Conservation (phyloP, 257 asterid species). For the Capsicum pubescens region DNA sequence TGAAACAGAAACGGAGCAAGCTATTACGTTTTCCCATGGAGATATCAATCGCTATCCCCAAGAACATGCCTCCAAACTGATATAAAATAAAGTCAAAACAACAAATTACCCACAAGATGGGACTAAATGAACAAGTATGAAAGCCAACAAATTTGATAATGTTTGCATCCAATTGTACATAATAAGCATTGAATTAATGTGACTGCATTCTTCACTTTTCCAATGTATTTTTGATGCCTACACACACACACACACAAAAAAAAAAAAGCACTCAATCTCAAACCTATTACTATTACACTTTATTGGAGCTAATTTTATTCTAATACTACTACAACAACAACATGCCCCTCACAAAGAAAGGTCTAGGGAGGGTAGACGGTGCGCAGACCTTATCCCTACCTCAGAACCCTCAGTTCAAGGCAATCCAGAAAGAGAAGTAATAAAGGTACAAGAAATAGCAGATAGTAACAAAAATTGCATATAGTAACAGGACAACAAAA, state of each 20-base stretch:
- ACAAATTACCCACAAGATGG: neutral
- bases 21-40: constrained; percentile 83
- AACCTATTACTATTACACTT: neutral
- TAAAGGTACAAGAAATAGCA: too few species aligned
- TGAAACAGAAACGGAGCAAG: neutral
- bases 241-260: neutral
- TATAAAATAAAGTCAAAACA: neutral
- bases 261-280: neutral
- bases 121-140: neutral
- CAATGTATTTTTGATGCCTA: constrained; percentile 94
- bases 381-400: too few species aligned
- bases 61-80: constrained; percentile 91
- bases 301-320: neutral
- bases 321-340: neutral
- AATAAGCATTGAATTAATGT: neutral
- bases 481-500: too few species aligned
- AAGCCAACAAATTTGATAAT: neutral
- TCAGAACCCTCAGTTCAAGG: too few species aligned
- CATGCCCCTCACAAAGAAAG: too few species aligned
- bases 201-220: constrained; percentile 92
- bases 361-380: too few species aligned
- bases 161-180: neutral
- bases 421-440: too few species aligned
- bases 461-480: too few species aligned
- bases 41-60: constrained; percentile 75